Percentiles rank a stretch among this genome's conserved stretches.
Conservation (phyloP, 2,329 filamentous ascomycete genomes). For the Tricladium varicosporioides region DNA sequence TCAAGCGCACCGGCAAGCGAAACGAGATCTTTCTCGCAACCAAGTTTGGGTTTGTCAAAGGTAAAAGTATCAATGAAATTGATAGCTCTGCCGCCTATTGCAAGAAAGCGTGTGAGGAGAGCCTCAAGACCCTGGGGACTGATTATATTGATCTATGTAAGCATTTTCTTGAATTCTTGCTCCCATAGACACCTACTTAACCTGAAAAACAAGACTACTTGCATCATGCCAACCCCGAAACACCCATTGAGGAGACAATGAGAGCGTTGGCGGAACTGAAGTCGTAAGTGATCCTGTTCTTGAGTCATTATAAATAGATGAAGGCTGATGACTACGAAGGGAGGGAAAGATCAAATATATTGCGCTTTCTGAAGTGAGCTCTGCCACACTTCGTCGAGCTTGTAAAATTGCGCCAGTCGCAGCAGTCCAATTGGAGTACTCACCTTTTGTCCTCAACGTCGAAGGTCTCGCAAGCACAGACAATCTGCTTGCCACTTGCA, state of each 20-base stretch:
- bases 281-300: conserved; percentile 10
- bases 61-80: conserved; percentile 23
- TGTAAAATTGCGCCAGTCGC: conserved; percentile 47
- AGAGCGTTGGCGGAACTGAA: conserved; percentile 40
- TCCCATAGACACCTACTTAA: neutral
- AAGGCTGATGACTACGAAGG: conserved; percentile 19
- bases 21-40: conserved; percentile 50
- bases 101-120: conserved; percentile 39
- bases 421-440: conserved; percentile 54
- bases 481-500: conserved; percentile 49
- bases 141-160: conserved; percentile 37
- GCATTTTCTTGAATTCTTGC: neutral
- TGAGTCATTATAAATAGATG: neutral
- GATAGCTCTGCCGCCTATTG: conserved; percentile 41
- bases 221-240: conserved; percentile 38
- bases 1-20: conserved; percentile 41
- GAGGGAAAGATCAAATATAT: conserved; percentile 57
- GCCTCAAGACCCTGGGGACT: conserved; percentile 39
- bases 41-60: conserved; percentile 40
- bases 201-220: conserved; percentile 27
- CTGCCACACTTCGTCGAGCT: conserved; percentile 49
- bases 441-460: conserved; percentile 53
- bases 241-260: conserved; percentile 44
- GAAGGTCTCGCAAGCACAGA: conserved; percentile 44
- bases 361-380: conserved; percentile 51